A percentile compares a stretch with the other conserved stretches of the same genome.
phyloP scores from a whole-genome alignment of 2,329 filamentous ascomycete species.

The Ilyonectria robusta region DNA sequence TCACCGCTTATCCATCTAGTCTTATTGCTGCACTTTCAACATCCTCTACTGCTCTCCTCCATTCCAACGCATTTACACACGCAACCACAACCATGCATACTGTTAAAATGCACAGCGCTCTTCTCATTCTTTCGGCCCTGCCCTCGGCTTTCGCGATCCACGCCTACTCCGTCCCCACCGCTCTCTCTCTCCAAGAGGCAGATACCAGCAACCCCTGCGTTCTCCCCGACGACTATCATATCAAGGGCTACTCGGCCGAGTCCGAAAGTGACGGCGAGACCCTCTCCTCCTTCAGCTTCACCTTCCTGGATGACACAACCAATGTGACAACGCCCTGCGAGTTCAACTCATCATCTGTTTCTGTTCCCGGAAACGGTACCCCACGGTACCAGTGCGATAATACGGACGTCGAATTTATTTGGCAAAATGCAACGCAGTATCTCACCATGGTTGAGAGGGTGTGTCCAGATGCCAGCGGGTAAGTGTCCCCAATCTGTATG shows the following conservation, averaged over 20 bases:
- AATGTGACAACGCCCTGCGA: conserved; percentile 58
- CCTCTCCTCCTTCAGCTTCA: conserved; percentile 55
- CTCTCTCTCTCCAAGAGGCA: conserved; percentile 44
- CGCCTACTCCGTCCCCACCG: conserved; percentile 47
- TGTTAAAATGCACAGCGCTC: conserved; percentile 37
- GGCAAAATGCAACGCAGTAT: conserved; percentile 43
- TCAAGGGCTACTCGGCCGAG: conserved; percentile 55
- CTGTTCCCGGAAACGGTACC: conserved; percentile 41
- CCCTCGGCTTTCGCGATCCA: conserved; percentile 41
- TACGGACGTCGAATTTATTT: conserved; percentile 60
- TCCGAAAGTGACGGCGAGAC: conserved; percentile 53
- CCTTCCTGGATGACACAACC: conserved; percentile 58
- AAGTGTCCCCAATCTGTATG: conserved; percentile 36
- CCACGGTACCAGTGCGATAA: conserved; percentile 61
- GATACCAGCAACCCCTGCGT: conserved; percentile 50
- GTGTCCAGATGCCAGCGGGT: conserved; percentile 57
- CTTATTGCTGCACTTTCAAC: neutral
- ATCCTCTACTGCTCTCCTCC: neutral
- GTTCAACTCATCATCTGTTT: conserved; percentile 59
- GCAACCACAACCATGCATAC: conserved; percentile 14
- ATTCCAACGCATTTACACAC: conserved; percentile 1
- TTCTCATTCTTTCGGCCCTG: conserved; percentile 42
- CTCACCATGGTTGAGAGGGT: conserved; percentile 62
- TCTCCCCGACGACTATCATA: conserved; percentile 56
- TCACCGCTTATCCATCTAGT: neutral